phyloP scores from a whole-genome alignment of 2,329 filamentous ascomycete species.

The Trichoderma polysporum region DNA sequence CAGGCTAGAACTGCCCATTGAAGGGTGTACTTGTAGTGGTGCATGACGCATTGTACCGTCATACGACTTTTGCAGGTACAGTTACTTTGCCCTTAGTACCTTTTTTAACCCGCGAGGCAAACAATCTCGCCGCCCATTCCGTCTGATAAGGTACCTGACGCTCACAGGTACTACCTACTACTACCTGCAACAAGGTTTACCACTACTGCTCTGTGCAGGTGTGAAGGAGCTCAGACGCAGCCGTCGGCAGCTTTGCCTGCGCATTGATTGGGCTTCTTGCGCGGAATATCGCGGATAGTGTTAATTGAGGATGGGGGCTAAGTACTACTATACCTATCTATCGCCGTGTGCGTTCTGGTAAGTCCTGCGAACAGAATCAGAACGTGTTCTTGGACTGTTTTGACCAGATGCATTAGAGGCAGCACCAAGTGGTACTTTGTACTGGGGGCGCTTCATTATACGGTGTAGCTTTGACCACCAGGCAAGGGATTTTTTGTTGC shows the following conservation, averaged over 20 bases:
- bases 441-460: not conserved
- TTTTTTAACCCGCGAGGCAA: too few species aligned
- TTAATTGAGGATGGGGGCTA: not conserved
- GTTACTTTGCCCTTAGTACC: conserved; percentile 34
- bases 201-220: not conserved
- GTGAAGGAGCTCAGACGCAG: not conserved
- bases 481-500: not conserved
- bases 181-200: not conserved
- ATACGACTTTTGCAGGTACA: conserved; percentile 36
- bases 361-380: not conserved
- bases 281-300: not conserved
- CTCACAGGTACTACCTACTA: not conserved
- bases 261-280: not conserved
- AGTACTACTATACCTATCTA: too few species aligned
- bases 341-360: not conserved
- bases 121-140: too few species aligned
- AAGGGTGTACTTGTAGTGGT: conserved; percentile 36
- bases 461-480: not conserved
- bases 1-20: conserved; percentile 7
- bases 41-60: conserved; percentile 39
- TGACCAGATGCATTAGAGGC: not conserved
- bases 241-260: not conserved
- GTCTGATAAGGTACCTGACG: not conserved
- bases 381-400: not conserved
- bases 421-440: not conserved